phyloP scores from a whole-genome alignment of 208 protist genomes.

The Leishmania arabica region DNA sequence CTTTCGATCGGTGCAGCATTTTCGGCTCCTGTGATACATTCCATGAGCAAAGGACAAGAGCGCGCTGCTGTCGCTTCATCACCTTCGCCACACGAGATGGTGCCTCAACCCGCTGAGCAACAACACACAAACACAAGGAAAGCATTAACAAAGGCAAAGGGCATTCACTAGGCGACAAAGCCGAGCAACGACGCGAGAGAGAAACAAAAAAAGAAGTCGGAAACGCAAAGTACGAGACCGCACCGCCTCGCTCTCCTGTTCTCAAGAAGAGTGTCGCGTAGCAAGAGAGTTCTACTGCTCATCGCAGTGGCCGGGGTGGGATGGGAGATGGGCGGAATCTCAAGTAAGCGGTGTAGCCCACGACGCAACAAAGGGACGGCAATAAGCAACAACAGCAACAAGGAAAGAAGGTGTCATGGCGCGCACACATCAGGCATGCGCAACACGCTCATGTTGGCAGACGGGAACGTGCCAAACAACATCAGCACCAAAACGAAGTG shows the following conservation, averaged over 20 bases:
- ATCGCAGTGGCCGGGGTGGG: neutral
- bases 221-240: neutral
- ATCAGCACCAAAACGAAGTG: too few species aligned
- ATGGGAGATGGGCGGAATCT: neutral
- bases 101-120: neutral
- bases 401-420: too few species aligned
- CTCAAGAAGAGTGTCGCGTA: neutral
- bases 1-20: neutral
- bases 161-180: neutral
- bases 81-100: neutral
- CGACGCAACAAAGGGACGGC: neutral
- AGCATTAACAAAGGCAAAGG: neutral
- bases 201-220: neutral
- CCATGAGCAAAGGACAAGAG: neutral
- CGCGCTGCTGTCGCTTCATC: neutral
- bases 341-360: neutral
- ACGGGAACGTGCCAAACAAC: too few species aligned
- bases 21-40: neutral
- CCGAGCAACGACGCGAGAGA: neutral
- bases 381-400: neutral
- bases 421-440: neutral
- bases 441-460: too few species aligned
- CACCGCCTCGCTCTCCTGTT: neutral
- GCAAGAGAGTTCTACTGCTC: neutral
- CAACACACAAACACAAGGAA: neutral